Evolutionary conservation across 2,329 filamentous ascomycete species (phyloP).

Genomic region (Westerdykella sp.): DNA sequence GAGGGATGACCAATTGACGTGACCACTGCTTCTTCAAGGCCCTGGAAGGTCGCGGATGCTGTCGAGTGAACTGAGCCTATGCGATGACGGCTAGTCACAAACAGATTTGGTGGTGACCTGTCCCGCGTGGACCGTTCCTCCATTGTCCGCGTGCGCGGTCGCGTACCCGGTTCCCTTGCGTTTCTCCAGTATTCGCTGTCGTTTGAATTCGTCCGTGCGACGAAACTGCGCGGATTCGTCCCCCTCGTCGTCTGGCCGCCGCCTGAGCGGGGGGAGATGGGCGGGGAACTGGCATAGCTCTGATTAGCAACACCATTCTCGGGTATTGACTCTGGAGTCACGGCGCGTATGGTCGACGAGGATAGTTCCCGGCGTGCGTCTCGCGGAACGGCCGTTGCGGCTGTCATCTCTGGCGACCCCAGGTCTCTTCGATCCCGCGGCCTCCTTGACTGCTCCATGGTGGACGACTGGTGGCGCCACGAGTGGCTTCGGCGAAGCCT

Average conservation of each 20-base stretch:
- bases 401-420: constrained; percentile 16
- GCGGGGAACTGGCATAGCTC: constrained; percentile 19
- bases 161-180: constrained; percentile 46
- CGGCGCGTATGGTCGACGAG: constrained; percentile 53
- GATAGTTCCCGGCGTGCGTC: constrained; percentile 18
- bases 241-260: constrained; percentile 10
- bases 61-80: constrained; percentile 66
- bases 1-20: constrained; percentile 39
- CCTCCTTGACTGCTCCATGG: constrained; percentile 23
- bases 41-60: constrained; percentile 48
- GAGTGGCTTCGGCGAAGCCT: not conserved
- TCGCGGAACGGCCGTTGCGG: constrained; percentile 12
- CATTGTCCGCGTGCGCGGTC: constrained; percentile 48
- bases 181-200: constrained; percentile 30
- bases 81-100: constrained; percentile 52
- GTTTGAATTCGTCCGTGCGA: constrained; percentile 28
- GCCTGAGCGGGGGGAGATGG: constrained; percentile 24
- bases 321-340: constrained; percentile 55
- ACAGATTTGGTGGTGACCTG: constrained; percentile 37
- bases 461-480: constrained; percentile 8
- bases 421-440: constrained; percentile 22
- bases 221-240: constrained; percentile 21
- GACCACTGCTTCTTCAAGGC: constrained; percentile 36
- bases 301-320: constrained; percentile 16
- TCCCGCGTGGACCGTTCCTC: constrained; percentile 41